Base-by-base conservation (phyloP, 106 monocot genomes). In the Allium sativum region DNA sequence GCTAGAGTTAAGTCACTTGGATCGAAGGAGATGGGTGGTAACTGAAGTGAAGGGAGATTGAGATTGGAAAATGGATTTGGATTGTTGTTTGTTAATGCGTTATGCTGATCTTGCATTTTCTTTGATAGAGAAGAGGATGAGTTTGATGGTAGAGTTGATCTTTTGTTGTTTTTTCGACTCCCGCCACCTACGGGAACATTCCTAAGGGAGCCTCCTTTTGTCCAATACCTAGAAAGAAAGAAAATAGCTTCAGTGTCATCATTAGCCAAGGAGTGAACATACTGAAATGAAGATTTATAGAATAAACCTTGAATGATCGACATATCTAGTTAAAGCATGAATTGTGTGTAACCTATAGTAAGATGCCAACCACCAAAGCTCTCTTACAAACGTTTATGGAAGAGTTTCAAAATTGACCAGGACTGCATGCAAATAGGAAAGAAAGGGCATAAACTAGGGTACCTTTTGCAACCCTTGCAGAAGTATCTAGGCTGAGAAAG, bases 401-500 rank as follows among this genome's bases (percentile, higher is more conserved):
- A n/a, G n/a, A n/a, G n/a, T n/a, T n/a, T n/a, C n/a, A n/a, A n/a
- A n/a, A n/a, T n/a, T n/a, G n/a, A n/a, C n/a, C n/a, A n/a, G n/a
- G n/a, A n/a, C n/a, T n/a, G n/a, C n/a, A n/a, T n/a, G n/a, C n/a
- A n/a, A n/a, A n/a, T n/a, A n/a, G 31, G 31, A 31, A 31, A 31
- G 31, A 31, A 5, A 31, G 31, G 2, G 31, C 31, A 31, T 31
- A 31, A 3, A 31, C 5, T 31, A 31, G 31, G 1, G 2, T 87
- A 82, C 31, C 86, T 59, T 10, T 79, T 48, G 65, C 82, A 87
- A 42, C 69, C 76, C 41, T 79, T 82, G 73, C 82, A 87, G 70
- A 82, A 87, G 76, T 86, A 82, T 43, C 86, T 64, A 4, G 86
- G 86, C 64, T 86, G 82, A n/a, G 82, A 79, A 18, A 76, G 76